phyloP scores from a whole-genome alignment of 441 rosid species.

The Adansonia grandidieri region DNA sequence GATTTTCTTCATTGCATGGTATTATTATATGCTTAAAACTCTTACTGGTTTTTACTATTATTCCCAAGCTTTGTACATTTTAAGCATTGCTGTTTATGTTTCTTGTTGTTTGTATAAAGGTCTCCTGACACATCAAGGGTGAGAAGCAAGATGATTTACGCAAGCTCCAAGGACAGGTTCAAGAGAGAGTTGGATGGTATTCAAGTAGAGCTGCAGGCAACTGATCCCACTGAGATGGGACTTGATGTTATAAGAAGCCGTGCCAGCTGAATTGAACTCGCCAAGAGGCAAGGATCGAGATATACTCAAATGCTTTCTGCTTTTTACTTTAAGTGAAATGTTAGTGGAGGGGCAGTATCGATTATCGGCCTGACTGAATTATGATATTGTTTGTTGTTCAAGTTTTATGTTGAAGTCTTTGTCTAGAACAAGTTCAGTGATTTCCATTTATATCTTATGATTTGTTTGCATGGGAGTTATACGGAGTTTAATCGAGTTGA shows the following conservation, averaged over 20 bases:
- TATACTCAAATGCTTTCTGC: not conserved
- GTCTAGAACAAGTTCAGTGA: conserved; percentile 28
- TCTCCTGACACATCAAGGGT: conserved; percentile 27
- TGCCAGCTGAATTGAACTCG: not conserved
- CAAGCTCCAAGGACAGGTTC: conserved; percentile 29
- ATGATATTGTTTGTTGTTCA: conserved; percentile 41
- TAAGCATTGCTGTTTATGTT: not conserved
- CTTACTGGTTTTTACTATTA: not conserved
- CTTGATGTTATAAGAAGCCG: conserved; percentile 26
- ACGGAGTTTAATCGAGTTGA: not conserved
- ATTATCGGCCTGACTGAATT: conserved; percentile 34
- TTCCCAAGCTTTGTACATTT: conserved; percentile 12
- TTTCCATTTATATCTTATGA: conserved; percentile 33
- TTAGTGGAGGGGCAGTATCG: conserved; percentile 39
- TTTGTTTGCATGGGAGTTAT: conserved; percentile 32
- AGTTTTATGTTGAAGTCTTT: conserved; percentile 31
- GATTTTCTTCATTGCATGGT: conserved; percentile 30
- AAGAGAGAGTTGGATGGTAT: conserved; percentile 27
- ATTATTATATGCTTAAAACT: conserved; percentile 1
- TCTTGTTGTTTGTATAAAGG: not conserved
- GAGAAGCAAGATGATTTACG: conserved; percentile 29
- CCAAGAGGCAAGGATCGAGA: conserved; percentile 12
- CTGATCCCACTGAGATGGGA: conserved; percentile 26
- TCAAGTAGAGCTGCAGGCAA: conserved; percentile 27
- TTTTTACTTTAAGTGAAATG: conserved; percentile 39